These are phyloP conservation scores for Taphrina deformans DNA, from an alignment of 1,139 yeast genomes.

Conservation along the genomic window DNA sequence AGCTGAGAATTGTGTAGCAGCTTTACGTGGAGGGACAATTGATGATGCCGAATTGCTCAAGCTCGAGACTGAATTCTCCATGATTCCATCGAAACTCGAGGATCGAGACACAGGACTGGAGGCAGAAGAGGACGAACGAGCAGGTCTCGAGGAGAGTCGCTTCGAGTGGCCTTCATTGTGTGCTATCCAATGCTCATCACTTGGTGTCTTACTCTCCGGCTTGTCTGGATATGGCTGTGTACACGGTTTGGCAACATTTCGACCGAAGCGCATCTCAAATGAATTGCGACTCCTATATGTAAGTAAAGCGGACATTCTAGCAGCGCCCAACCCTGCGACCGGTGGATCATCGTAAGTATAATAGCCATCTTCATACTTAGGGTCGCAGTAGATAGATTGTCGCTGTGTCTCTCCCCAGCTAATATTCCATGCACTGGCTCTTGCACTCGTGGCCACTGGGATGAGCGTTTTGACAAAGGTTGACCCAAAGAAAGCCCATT, in stretches of 20 bases:
- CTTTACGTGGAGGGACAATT: constrained; percentile 42
- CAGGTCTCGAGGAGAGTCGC: constrained; percentile 41
- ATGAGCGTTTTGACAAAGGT: constrained; percentile 69
- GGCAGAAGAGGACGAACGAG: constrained; percentile 27
- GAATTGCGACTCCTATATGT: constrained; percentile 91
- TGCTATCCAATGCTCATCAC: constrained; percentile 55
- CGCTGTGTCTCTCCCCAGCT: constrained; percentile 99
- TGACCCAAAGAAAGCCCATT: constrained; percentile 73
- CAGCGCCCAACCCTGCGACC: constrained; percentile 83
- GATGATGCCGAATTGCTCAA: neutral
- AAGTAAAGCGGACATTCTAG: constrained; percentile 92
- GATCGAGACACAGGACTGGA: constrained; percentile 13
- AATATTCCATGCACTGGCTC: constrained; percentile 97
- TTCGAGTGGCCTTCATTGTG: constrained; percentile 64
- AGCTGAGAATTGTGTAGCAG: constrained; percentile 90
- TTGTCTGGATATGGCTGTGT: constrained; percentile 45
- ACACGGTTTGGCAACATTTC: constrained; percentile 62
- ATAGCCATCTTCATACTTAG: constrained; percentile 85
- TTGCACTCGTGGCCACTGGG: constrained; percentile 89
- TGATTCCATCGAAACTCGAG: constrained; percentile 24
- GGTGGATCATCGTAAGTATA: constrained; percentile 78
- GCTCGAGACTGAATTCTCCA: constrained; percentile 4
- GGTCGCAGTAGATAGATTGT: constrained; percentile 92
- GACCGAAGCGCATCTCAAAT: constrained; percentile 85
- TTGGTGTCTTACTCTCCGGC: constrained; percentile 45